phyloP scores from a whole-genome alignment of 768 basidiomycete genomes.

The Terana coerulea region DNA sequence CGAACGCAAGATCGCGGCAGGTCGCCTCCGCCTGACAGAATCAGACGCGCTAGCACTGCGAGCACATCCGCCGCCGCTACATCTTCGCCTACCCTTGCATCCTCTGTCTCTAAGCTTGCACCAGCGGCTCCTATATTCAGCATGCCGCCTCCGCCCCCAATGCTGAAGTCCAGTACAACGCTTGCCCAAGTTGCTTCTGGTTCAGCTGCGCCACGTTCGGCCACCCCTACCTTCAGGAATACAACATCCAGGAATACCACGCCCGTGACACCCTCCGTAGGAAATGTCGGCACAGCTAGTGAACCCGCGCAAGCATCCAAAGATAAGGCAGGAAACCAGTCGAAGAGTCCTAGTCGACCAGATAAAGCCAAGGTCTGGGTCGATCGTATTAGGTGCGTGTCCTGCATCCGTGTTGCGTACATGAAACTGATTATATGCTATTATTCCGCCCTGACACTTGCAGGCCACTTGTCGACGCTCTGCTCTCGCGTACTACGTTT shows the following conservation, averaged over 20 bases:
- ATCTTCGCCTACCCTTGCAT: too few species aligned
- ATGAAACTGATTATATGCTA: background rate
- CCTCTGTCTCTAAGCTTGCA: too few species aligned
- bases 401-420: background rate
- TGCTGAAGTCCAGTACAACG: background rate
- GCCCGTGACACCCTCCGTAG: background rate
- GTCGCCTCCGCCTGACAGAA: too few species aligned
- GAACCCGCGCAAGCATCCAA: background rate
- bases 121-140: too few species aligned
- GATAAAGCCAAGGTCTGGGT: constrained; percentile 38
- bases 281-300: background rate
- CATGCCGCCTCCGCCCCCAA: constrained; percentile 10
- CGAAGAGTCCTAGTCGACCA: constrained; percentile 27
- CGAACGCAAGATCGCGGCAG: too few species aligned
- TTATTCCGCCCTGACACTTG: background rate
- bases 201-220: background rate
- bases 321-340: background rate
- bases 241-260: background rate
- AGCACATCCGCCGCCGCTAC: too few species aligned
- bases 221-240: background rate
- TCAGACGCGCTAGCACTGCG: too few species aligned
- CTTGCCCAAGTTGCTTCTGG: background rate
- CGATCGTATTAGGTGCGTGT: constrained; percentile 37
- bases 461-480: constrained; percentile 35
- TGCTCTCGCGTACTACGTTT: constrained; percentile 31